Evolutionary conservation across 2,329 filamentous ascomycete genomes (phyloP), one percentile per base, ranked within the genome.

Genomic region (Gnomoniopsis sp.): DNA sequence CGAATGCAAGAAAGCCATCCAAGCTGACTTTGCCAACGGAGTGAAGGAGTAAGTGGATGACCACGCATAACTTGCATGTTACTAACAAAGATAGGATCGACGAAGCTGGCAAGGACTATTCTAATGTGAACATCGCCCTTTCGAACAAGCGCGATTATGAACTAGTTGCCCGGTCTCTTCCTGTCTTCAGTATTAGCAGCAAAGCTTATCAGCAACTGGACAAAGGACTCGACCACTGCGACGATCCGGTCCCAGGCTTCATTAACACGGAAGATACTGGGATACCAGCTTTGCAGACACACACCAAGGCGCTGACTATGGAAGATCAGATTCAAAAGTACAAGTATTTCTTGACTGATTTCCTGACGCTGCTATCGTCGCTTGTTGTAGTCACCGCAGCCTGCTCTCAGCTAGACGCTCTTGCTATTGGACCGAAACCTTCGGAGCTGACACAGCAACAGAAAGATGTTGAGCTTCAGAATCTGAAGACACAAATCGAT

Each of bases 111-210:
- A 72, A 75, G 3, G 79, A 84, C 62, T 76, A 82, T 62, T 77
- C 86, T 50, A 80, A 81, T n/a, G 76, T 75, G 2, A 75, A 74
- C 8, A 85, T 84, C 62, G 72, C 86, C 62, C 81, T 81, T 0
- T 76, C 81, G 1, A 66, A 77, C 19, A 48, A 75, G 2, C 77
- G 83, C 7, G 79, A 88, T 64, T 88, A 88, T 55, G 77, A 82
- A 0, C 70, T 82, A 49, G 77, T 88, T 14, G 84, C 82, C 0
- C 68, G 68, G 7, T 76, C 74, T 1, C 72, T 89, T 0, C 81
- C 84, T 0, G 84, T 89, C 1, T 89, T 88, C 65, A 88, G 85
- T 62, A 82, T 88, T 14, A 86, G 82, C 60, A 83, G 81, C 51
- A 74, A 81, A 50, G 85, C 80, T 0, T 71, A 21, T 26, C 50